Evolutionary conservation across 2,329 filamentous ascomycete species (phyloP).

Genomic region (Exophiala phaeomuriformis): DNA sequence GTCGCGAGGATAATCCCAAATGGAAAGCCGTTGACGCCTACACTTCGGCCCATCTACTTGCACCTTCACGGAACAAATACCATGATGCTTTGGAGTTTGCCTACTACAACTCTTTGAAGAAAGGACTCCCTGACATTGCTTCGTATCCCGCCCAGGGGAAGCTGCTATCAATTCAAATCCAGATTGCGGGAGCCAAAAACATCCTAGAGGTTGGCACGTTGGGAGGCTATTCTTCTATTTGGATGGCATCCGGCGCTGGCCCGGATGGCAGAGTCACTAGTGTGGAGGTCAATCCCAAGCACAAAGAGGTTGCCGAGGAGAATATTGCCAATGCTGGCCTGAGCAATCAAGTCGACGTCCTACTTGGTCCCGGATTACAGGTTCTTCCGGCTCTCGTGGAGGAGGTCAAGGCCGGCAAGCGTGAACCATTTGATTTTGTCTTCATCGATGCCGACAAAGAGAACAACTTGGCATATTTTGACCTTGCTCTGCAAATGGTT

Average conservation of each 20-base stretch:
- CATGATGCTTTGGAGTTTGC: constrained; percentile 30
- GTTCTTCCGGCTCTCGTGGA: constrained; percentile 36
- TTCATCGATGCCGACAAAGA: constrained; percentile 50
- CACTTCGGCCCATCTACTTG: constrained; percentile 16
- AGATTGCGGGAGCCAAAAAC: constrained; percentile 32
- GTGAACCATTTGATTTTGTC: constrained; percentile 43
- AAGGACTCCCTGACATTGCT: constrained; percentile 36
- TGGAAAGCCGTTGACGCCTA: constrained; percentile 19
- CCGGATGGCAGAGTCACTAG: constrained; percentile 41
- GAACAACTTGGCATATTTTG: constrained; percentile 46
- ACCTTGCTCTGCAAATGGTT: constrained; percentile 39
- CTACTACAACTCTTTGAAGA: constrained; percentile 30
- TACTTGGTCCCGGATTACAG: constrained; percentile 42
- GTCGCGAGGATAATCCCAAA: constrained; percentile 12
- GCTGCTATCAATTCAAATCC: constrained; percentile 37
- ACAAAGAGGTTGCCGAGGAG: constrained; percentile 42
- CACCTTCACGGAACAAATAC: constrained; percentile 23
- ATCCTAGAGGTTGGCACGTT: constrained; percentile 51
- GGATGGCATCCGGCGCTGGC: constrained; percentile 39
- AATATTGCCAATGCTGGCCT: constrained; percentile 40
- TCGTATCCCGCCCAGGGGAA: constrained; percentile 35
- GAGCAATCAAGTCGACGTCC: constrained; percentile 38
- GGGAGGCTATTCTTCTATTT: constrained; percentile 50
- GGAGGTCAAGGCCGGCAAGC: constrained; percentile 36
- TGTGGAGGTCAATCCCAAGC: constrained; percentile 44